Conservation (phyloP, 441 rosid species). For the Manihot esculenta region DNA sequence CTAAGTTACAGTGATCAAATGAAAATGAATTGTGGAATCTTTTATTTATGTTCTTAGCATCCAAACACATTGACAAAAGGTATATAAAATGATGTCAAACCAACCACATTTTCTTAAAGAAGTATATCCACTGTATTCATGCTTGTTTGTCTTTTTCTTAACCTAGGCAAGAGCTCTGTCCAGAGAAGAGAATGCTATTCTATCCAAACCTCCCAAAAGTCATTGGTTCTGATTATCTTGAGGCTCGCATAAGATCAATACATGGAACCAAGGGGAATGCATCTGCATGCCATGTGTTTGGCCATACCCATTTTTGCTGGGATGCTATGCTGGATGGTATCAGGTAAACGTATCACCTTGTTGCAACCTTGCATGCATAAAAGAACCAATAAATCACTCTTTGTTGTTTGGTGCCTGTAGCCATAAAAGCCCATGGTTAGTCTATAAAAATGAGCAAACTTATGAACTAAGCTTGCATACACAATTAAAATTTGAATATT, state of each 20-base stretch:
- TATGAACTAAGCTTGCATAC: background rate
- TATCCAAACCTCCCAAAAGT: slow-evolving; percentile 70
- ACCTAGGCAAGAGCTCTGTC: slow-evolving; percentile 68
- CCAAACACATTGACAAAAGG: too few relatives aligned
- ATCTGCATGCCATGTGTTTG: slow-evolving; percentile 59
- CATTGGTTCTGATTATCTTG: slow-evolving; percentile 61
- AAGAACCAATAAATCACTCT: background rate
- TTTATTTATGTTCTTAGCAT: background rate
- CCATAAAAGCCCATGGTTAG: background rate
- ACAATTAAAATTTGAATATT: background rate
- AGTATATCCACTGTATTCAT: slow-evolving; percentile 6
- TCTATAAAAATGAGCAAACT: background rate
- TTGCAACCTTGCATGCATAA: background rate
- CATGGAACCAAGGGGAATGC: slow-evolving; percentile 36
- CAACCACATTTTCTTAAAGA: background rate
- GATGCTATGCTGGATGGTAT: slow-evolving; percentile 63
- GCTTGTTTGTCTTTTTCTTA: slow-evolving; percentile 3
- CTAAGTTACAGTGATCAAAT: background rate
- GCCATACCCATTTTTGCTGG: slow-evolving; percentile 80
- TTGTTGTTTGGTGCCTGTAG: background rate
- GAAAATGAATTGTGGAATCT: background rate
- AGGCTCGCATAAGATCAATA: slow-evolving; percentile 54
- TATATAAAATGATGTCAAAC: background rate
- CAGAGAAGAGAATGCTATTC: slow-evolving; percentile 71
- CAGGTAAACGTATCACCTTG: slow-evolving; percentile 36